Evolutionary conservation across 768 basidiomycete species (phyloP), one percentile per base, ranked within the genome.

Genomic region (Podaxis sp.): DNA sequence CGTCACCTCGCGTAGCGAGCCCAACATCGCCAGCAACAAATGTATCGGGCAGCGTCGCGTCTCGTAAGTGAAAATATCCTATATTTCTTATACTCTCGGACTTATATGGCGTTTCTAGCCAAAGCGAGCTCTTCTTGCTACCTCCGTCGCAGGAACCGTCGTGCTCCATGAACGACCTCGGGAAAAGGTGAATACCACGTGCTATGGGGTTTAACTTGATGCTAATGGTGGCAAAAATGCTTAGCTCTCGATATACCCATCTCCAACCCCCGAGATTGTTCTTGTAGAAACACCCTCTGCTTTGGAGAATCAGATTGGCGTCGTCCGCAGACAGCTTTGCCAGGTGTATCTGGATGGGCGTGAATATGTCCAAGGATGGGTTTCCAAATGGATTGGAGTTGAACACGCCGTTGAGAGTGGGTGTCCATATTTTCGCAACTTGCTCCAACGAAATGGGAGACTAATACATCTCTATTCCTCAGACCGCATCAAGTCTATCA

Each of bases 241-340:
- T 36, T 72, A 98, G 95, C 85, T 90, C 56, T 85, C 94, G 28
- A 92, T 98, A 77, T 97, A 98, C 78, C 83, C 91, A 2, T 68
- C 73, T 4, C 79, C 84, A 1, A 80, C 82, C 11, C 76, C 82
- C 6, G 87, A 90, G 12, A 75, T 94, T 41, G 67, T 91, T 24
- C 84, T 98, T 7, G 82, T 92, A 54, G 89, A 93, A 66, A 82
- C 87, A 2, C 88, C 90, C 4, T 89, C 91, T 1, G 83, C 84
- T 20, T 83, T 98, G 33, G 90, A 95, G 73, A 77, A 80, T 37
- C 86, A 88, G 63, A 94, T 99, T 62, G 88, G 91, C 15, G 78
- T 80, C 20, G 87, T 81, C 3, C 82, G 96, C 62, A 80, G 84
- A 64, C 77, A 84, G 30, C 80, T 84, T 2, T 85, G 83, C n/a